Base-by-base conservation (phyloP, 108 stramenopile species). In the Cyclostephanos tholiformis region DNA sequence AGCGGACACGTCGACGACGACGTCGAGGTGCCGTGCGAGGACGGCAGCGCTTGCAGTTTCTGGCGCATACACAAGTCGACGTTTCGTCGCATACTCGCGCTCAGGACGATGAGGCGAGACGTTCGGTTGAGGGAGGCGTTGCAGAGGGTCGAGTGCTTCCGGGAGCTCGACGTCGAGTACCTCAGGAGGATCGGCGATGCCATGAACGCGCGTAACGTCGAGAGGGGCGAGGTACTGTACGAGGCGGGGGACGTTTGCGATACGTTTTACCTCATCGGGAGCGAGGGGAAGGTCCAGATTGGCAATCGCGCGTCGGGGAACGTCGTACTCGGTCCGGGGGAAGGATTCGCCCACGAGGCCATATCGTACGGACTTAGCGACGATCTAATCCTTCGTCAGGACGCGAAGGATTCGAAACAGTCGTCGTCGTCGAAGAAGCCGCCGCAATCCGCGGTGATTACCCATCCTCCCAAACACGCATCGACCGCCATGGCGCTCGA, bases 61-160 rank as follows among this genome's bases (percentile, higher is more conserved):
- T 92, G 89, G 88, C 85, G 87, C 36, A 89, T 95, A 48, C 90
- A 93, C 56, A 86, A 90, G 55, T 48, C 64, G 19, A 88, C 89
- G n/a, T 96, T 96, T 71, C 83, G 89, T 48, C 83, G 85, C 51
- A 85, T 95, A 49, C 77, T 95, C 55, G 90, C 89, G 32, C 60
- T 80, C 59, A 70, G 77, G 48, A 72, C 77, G 26, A 80, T 82
- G 75, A 58, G 72, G 27, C 85, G 91, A 53, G 88, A 92, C 65
- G 85, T 87, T 62, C 85, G 91, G 53, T 74, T 91, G 52, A 74
- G 89, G 43, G 88, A 80, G n/a, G 71, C 80, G 32, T 63, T 95
- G 43, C 68, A 79, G 19, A 87, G 85, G 79, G 87, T 93, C 43
- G 74, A 80, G 43, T 77, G 91, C 63, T 80, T 95, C 59, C 75